Base-by-base conservation (phyloP, 2,329 filamentous ascomycete species). In the Exutisphaerella laricina region DNA sequence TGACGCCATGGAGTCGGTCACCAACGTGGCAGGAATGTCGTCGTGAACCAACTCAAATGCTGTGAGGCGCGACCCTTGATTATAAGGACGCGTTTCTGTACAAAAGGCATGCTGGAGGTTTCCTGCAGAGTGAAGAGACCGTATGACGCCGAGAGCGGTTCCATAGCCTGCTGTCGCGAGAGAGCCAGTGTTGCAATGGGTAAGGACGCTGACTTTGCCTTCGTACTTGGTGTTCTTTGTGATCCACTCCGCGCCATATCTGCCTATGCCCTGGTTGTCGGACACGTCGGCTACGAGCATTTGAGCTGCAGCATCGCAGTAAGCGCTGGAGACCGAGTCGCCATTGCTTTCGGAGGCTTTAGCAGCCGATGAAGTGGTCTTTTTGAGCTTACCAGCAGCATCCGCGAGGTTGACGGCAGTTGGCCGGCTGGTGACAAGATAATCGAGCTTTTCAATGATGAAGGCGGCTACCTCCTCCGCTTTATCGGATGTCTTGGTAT, bases 151-250 rank as follows among this genome's bases (percentile, higher is more conserved):
- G 2, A 98, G 74, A 0, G 92, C 92, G 8, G 92, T 98, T 39
- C 92, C 92, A 62, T 97, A 94, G n/a, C 92, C 92, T 12, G 92
- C 94, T 1, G 92, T 98, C 18, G 92, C 92, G 23, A 98, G 80
- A 14, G 90, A 96, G 20, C 92, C 92, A 16, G 92, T 98, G 66
- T 98, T 98, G 74, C 92, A 98, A 67, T 98, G 94, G 8, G 92
- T 98, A 54, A 98, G 70, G 31, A 98, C 83, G n/a, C 86, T 87
- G 35, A 95, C 69, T 52, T 73, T 71, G 56, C 67, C 72, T 58
- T 62, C 74, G 63, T 50, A 73, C 62, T 61, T 74, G 34, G 66
- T 59, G 33, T 35, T 35, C 55, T 86, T 79, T 43, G 79, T 67
- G 23, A 98, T 82, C 86, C 92, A 98, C 51, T 81, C 74, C 0